These are phyloP conservation scores for Cladosporium halotolerans DNA, from an alignment of 2,329 filamentous ascomycete genomes.

Conservation along the genomic window DNA sequence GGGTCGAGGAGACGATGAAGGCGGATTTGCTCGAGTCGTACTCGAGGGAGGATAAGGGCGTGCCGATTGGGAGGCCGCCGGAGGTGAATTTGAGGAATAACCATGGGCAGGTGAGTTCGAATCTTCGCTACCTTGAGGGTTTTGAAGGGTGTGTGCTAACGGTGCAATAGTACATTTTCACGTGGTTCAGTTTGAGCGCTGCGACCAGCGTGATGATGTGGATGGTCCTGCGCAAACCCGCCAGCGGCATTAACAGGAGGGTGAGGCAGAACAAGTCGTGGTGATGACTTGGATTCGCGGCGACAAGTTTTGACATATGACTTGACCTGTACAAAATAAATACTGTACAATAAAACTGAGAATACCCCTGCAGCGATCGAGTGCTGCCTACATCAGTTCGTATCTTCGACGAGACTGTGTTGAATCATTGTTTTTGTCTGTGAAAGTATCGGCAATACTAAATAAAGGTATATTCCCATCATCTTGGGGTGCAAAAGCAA, in stretches of 20 bases:
- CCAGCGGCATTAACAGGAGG: constrained; percentile 31
- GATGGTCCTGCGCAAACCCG: constrained; percentile 86
- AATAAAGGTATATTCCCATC: no score
- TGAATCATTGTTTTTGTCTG: no score
- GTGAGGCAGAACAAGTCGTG: constrained; percentile 22
- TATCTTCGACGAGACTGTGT: no score
- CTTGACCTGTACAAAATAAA: no score
- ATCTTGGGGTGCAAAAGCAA: no score
- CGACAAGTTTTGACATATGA: no score
- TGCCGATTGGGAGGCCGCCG: constrained; percentile 80
- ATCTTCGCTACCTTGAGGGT: no score
- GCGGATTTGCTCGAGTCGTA: constrained; percentile 72
- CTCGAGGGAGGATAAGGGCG: constrained; percentile 69
- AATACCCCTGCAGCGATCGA: no score
- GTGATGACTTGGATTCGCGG: neutral
- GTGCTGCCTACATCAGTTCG: no score
- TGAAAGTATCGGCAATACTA: no score
- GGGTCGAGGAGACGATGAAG: constrained; percentile 92
- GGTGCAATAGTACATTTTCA: constrained; percentile 70
- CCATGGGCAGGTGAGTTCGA: constrained; percentile 61
- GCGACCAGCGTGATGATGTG: constrained; percentile 94
- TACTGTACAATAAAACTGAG: no score
- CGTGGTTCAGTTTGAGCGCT: constrained; percentile 77
- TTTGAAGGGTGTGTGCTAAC: neutral
- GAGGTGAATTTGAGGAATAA: constrained; percentile 95